These are phyloP conservation scores for Chlorella sorokiniana DNA, from an alignment of 139 green algal genomes.

Conservation along the genomic window DNA sequence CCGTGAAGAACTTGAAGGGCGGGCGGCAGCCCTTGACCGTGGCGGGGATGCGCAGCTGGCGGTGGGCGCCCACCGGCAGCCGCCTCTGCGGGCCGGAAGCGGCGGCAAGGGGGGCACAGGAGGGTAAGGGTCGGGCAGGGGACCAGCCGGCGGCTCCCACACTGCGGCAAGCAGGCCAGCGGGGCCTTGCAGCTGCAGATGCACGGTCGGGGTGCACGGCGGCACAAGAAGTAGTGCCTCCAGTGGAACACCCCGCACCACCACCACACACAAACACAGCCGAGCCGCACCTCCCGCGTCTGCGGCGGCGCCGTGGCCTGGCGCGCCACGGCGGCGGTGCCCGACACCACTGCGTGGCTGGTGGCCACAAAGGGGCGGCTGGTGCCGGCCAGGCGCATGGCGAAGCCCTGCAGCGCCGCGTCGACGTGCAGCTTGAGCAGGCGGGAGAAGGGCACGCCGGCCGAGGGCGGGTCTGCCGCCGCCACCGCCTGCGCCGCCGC, in stretches of 20 bases:
- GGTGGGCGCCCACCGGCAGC: slow-evolving; percentile 56
- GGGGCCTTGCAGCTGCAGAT: too few species aligned
- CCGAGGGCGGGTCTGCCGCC: slow-evolving; percentile 44
- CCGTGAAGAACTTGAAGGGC: slow-evolving; percentile 73
- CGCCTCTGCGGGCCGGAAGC: background rate
- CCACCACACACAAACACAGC: background rate
- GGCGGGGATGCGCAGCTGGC: slow-evolving; percentile 40
- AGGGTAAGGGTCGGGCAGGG: too few species aligned
- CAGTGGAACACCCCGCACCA: background rate
- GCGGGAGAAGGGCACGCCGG: slow-evolving; percentile 34
- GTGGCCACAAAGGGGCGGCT: slow-evolving; percentile 38
- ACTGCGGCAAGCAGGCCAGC: too few species aligned
- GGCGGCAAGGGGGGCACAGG: background rate
- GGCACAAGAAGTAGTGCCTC: background rate
- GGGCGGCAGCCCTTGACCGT: slow-evolving; percentile 57
- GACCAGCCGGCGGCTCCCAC: too few species aligned
- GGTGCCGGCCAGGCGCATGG: slow-evolving; percentile 45
- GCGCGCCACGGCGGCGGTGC: slow-evolving; percentile 57
- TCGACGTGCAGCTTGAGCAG: slow-evolving; percentile 64
- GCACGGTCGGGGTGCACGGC: too few species aligned
- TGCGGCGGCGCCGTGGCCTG: slow-evolving; percentile 59
- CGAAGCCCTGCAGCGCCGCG: slow-evolving; percentile 28
- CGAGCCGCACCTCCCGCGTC: background rate
- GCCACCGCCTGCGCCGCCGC: slow-evolving; percentile 27
- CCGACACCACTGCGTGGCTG: slow-evolving; percentile 27